Evolutionary conservation across 192 early-diverging fungal genomes (phyloP), one percentile per base, ranked within the genome.

Genomic region (Pilaira anomala): DNA sequence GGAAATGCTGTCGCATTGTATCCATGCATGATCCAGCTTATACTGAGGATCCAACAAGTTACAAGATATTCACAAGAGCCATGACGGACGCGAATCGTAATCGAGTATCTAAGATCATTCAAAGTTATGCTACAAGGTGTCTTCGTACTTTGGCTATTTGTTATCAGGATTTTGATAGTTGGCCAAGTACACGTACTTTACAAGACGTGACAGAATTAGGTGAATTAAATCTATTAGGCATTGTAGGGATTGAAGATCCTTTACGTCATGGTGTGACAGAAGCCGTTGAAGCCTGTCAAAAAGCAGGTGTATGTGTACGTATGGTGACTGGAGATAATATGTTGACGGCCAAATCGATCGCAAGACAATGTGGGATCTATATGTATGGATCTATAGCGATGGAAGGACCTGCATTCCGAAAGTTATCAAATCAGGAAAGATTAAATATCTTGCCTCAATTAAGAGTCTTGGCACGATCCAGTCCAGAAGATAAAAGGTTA

Each of bases 301-400:
- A 80, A 18, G 98, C 98, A n/a, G 95, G 97, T 42, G 90, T 99
- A 9, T 83, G 87, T 76, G 95, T 99, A 29, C 88, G 96, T 8
- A 99, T 99, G 98, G 95, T 99, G 9, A 99, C 98, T 3, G 98
- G 98, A 50, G 98, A 99, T 79, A 97, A 95, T 68, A 71, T 93
- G 52, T 75, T 87, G 3, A 99, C 98, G 3, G 98, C 98, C 3
- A 85, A 87, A 40, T 87, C 91, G 2, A 99, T 99, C 73, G 98
- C 96, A 30, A 85, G 80, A 11, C 87, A 93, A 65, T 95, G 94
- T 54, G 93, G 93, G 30, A 97, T 99, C 56, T 89, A 87, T 44
- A 85, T 84, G 13, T 80, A 85, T 14, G 90, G 89, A 29, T 93
- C 92, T 18, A 78, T 94, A 30, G 86, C 91, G 28, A 93, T 99